Base-by-base conservation (phyloP, 139 green algal species). In the Zygnema circumcarinatum region DNA sequence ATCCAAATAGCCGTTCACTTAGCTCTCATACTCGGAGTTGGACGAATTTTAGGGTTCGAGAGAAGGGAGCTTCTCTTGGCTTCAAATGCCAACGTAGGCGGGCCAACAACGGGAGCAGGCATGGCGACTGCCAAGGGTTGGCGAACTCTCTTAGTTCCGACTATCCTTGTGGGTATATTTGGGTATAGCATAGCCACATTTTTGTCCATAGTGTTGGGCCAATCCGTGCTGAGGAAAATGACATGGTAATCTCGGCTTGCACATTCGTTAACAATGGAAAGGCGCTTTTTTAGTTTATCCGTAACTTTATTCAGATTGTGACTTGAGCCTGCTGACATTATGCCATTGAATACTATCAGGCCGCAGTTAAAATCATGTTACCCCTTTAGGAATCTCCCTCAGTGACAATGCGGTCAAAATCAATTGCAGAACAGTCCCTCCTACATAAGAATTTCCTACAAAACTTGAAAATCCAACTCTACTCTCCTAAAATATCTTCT, bases 41-140 rank as follows among this genome's bases (percentile, higher is more conserved):
- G 96, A 2, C 85, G 79, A 7, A 38, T 94, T 53, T 41, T 94
- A 22, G 90, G 93, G 1, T 95, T 96, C 89, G 88, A 40, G 1
- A 85, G 89, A 0, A 86, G 84, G 47, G 94, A 97, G 25, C 86
- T 96, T 76, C 92, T 96, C 38, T 76, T 98, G 40, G 96, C 96
- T 2, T 95, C 89, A 32, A 98, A 98, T 86, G 96, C 96, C 32
- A 98, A 98, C 92, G 96, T 98, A 25, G 96, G 96, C 76, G 95
- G 95, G 0, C 95, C 95, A 0, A 96, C 94, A 68, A 98, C 96
- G 11, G 95, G 96, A 0, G 95, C 94, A 1, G 96, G 95, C 81
- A 98, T 98, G 96, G 95, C 95, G 0, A 93, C 93, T 11, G 94
- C 95, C 32, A 98, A 98, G 79, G 93, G 94, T 20, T 98, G 96